phyloP scores from a whole-genome alignment of 1,139 yeast species.

The Saccharomyces hybrid region DNA sequence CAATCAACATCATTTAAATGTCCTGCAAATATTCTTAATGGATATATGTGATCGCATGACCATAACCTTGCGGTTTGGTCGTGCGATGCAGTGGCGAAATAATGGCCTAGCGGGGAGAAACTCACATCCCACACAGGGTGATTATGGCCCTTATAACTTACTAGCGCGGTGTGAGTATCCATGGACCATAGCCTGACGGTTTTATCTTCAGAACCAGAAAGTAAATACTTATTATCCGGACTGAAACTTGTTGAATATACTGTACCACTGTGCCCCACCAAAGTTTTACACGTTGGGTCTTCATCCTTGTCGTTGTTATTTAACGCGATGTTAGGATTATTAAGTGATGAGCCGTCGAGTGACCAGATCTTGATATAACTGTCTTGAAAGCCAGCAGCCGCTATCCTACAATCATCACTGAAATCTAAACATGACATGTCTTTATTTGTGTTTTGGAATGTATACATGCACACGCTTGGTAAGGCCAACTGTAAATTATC shows the following conservation, averaged over 20 bases:
- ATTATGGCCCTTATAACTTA: conserved; percentile 91
- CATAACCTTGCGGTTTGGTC: conserved; percentile 96
- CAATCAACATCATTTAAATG: conserved; percentile 95
- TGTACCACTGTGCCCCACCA: conserved; percentile 91
- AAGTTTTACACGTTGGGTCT: conserved; percentile 39
- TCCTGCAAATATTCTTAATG: conserved; percentile 93
- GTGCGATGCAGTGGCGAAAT: conserved; percentile 94
- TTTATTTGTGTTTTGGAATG: conserved; percentile 91
- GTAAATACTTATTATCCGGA: conserved; percentile 77
- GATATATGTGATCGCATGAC: conserved; percentile 98
- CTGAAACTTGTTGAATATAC: conserved; percentile 87
- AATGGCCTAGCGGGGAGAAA: conserved; percentile 92
- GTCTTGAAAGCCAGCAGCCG: conserved; percentile 94
- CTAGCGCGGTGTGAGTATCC: conserved; percentile 84
- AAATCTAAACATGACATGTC: conserved; percentile 79
- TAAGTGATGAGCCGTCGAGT: conserved; percentile 77
- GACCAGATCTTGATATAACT: conserved; percentile 88
- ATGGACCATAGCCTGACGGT: conserved; percentile 91
- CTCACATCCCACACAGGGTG: conserved; percentile 98
- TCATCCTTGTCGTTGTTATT: conserved; percentile 12
- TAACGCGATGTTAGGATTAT: conserved; percentile 7
- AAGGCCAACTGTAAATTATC: conserved; percentile 66
- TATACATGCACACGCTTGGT: conserved; percentile 97
- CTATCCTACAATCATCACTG: conserved; percentile 77
- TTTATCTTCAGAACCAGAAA: conserved; percentile 85